Evolutionary conservation across 2,329 filamentous ascomycete genomes (phyloP).

Genomic region (Sporothrix phasma): DNA sequence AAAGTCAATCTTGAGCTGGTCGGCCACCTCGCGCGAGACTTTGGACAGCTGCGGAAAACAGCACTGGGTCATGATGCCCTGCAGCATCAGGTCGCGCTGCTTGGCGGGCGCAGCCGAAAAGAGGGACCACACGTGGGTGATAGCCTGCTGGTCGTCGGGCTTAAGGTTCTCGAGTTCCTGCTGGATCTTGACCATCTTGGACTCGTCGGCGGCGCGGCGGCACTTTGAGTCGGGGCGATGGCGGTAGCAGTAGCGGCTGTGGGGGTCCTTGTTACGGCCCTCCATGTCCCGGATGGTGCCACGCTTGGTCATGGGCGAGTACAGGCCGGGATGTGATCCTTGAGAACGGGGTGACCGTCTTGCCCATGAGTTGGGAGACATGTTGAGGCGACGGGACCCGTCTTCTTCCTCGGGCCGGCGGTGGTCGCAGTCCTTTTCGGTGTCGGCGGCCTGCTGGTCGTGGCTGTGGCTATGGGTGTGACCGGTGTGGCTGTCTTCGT

Average conservation of each 20-base stretch:
- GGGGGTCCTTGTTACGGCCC: slow-evolving; percentile 44
- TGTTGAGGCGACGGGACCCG: slow-evolving; percentile 40
- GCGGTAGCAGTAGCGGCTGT: slow-evolving; percentile 91
- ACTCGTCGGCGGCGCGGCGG: slow-evolving; percentile 82
- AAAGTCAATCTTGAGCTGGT: slow-evolving; percentile 97
- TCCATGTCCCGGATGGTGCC: slow-evolving; percentile 34
- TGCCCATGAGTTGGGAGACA: slow-evolving; percentile 59
- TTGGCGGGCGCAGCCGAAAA: slow-evolving; percentile 93
- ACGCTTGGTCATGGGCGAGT: slow-evolving; percentile 64
- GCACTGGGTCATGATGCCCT: slow-evolving; percentile 91
- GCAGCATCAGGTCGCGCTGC: slow-evolving; percentile 90
- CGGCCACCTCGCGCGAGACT: slow-evolving; percentile 79
- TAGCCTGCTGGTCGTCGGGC: slow-evolving; percentile 81
- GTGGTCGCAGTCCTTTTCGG: slow-evolving; percentile 41
- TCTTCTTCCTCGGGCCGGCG: slow-evolving; percentile 41
- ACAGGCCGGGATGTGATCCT: slow-evolving; percentile 85
- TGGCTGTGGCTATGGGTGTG: slow-evolving; percentile 1
- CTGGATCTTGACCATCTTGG: slow-evolving; percentile 91
- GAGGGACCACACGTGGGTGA: slow-evolving; percentile 93
- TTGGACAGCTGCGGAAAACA: slow-evolving; percentile 96
- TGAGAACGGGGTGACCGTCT: slow-evolving; percentile 76
- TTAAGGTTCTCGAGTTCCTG: slow-evolving; percentile 76
- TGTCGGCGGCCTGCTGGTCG: slow-evolving; percentile 9
- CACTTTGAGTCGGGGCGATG: slow-evolving; percentile 93
- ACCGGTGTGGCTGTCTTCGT: no score